Conservation (phyloP, 1,284 basidiomycete species). For the Ustanciosporium gigantosporum region DNA sequence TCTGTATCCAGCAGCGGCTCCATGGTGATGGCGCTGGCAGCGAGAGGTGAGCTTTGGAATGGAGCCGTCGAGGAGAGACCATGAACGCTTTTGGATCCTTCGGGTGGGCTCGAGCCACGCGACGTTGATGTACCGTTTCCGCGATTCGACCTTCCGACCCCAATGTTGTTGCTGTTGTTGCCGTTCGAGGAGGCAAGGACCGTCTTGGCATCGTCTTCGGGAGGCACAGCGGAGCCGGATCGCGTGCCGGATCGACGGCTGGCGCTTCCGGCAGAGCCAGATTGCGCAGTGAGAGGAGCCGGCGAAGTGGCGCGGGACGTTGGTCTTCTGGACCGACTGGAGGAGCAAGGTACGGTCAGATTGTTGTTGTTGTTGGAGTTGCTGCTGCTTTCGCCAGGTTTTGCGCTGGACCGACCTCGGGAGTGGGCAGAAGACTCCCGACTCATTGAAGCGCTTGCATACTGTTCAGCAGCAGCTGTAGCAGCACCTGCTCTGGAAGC, state of each 20-base stretch:
- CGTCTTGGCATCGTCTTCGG: constrained; percentile 10
- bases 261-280: too few species aligned
- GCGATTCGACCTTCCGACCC: too few species aligned
- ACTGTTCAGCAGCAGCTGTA: neutral
- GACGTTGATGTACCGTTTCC: constrained; percentile 6
- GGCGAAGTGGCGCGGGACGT: constrained; percentile 32
- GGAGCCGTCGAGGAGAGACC: constrained; percentile 31
- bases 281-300: constrained; percentile 16
- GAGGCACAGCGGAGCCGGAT: constrained; percentile 14
- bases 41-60: constrained; percentile 38
- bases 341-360: constrained; percentile 20
- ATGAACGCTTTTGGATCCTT: constrained; percentile 26
- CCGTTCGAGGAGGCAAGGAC: neutral
- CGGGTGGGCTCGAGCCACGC: constrained; percentile 29
- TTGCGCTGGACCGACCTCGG: constrained; percentile 21
- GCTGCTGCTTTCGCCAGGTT: too few species aligned
- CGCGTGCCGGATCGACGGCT: constrained; percentile 14
- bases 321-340: constrained; percentile 32
- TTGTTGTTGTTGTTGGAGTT: constrained; percentile 3
- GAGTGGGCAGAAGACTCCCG: constrained; percentile 18
- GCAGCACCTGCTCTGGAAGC: neutral
- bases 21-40: constrained; percentile 39
- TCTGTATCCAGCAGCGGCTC: constrained; percentile 32
- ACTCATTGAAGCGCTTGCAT: constrained; percentile 19
- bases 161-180: constrained; percentile 2